A percentile compares a stretch with the other conserved stretches of the same genome.
phyloP scores from a whole-genome alignment of 2,329 filamentous ascomycete species.

The Coleophoma eucalyptorum region DNA sequence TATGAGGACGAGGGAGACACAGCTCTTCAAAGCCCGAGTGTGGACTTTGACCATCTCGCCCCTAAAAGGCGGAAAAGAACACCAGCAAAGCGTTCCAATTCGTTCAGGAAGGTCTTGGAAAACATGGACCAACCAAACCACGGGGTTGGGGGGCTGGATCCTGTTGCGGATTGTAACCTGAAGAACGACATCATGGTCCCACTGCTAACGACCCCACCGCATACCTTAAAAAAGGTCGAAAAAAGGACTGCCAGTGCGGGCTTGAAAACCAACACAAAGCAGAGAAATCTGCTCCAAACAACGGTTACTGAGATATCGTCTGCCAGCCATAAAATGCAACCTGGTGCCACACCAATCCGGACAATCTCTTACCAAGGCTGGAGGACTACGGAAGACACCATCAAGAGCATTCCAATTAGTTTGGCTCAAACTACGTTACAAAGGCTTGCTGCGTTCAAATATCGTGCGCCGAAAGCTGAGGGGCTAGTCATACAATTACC shows the following conservation, averaged over 20 bases:
- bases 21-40: slow-evolving; percentile 4
- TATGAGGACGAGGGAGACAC: slow-evolving; percentile 14
- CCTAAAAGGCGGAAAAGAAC: slow-evolving; percentile 13
- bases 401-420: slow-evolving; percentile 11
- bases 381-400: slow-evolving; percentile 21
- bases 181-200: too few relatives aligned
- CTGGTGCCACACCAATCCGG: not conserved
- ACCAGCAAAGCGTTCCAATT: slow-evolving; percentile 8
- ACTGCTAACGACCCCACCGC: too few relatives aligned
- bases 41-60: not conserved
- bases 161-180: not conserved
- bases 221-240: not conserved
- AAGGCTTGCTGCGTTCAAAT: slow-evolving; percentile 18
- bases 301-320: slow-evolving; percentile 16
- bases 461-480: slow-evolving; percentile 3
- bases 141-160: not conserved
- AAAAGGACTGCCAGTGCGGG: slow-evolving; percentile 3
- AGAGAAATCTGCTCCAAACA: slow-evolving; percentile 15
- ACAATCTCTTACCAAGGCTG: slow-evolving; percentile 15
- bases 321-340: slow-evolving; percentile 1
- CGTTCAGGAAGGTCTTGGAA: not conserved
- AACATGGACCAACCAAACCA: not conserved
- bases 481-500: not conserved
- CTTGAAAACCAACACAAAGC: slow-evolving; percentile 3
- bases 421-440: slow-evolving; percentile 21